Percentiles rank a stretch among this genome's conserved stretches.
Conservation (phyloP, 2,329 filamentous ascomycete species). For the Aspergillus flavus region DNA sequence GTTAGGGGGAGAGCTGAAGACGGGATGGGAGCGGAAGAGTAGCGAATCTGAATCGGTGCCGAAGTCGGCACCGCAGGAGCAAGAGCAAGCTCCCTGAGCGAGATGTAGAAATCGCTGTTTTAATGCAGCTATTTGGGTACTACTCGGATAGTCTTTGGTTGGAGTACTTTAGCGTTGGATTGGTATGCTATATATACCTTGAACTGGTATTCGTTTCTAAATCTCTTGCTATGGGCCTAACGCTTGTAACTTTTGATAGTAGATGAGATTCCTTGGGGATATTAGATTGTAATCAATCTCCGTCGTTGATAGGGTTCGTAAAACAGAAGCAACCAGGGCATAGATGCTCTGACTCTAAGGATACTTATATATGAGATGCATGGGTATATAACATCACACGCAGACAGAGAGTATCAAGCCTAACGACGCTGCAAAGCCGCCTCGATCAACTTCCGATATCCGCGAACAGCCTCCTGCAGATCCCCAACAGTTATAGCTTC, state of each 20-base stretch:
- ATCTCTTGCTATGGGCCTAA: not conserved
- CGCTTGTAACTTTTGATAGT: no score
- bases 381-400: not conserved
- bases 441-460: constrained; percentile 71
- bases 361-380: not conserved
- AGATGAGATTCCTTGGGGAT: no score
- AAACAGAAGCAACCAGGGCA: not conserved
- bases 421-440: constrained; percentile 28
- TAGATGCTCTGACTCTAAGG: not conserved
- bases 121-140: not conserved
- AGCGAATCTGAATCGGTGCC: not conserved
- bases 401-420: not conserved
- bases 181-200: not conserved
- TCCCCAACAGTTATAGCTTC: constrained; percentile 77
- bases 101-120: not conserved
- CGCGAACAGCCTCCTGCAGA: constrained; percentile 75
- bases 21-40: constrained; percentile 41
- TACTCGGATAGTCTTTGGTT: not conserved
- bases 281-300: not conserved
- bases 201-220: not conserved
- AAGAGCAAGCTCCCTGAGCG: not conserved
- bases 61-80: not conserved
- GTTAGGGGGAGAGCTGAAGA: constrained; percentile 56
- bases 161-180: not conserved
- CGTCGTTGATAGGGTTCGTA: not conserved